Evolutionary conservation across 257 asterid genomes (phyloP).

Genomic region (Primulina huaijiensis): DNA sequence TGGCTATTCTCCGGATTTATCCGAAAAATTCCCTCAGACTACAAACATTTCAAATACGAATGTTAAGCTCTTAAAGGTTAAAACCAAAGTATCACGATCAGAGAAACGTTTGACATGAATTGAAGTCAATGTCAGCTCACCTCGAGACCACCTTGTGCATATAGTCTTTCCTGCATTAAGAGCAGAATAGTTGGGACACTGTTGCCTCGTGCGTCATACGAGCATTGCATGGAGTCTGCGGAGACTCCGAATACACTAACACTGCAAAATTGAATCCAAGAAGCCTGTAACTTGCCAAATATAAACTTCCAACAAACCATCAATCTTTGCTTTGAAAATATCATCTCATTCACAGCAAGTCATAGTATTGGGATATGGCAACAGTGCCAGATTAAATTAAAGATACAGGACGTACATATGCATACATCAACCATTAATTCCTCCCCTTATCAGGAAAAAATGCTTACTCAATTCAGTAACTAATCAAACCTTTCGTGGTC

Average conservation of each 20-base stretch:
- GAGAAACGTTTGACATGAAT: constrained; percentile 1
- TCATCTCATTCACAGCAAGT: background rate
- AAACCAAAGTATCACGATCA: background rate
- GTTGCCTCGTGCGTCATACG: constrained; percentile 82
- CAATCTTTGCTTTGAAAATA: background rate
- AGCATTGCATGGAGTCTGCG: constrained; percentile 97
- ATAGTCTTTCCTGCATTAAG: constrained; percentile 78
- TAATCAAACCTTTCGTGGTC: constrained; percentile 5
- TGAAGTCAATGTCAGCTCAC: constrained; percentile 30
- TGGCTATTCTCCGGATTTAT: constrained; percentile 93
- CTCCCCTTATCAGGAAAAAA: background rate
- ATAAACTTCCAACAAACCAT: background rate
- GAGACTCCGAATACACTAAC: constrained; percentile 95
- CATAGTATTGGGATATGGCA: background rate
- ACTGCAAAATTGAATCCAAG: constrained; percentile 39
- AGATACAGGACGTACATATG: background rate
- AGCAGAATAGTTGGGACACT: constrained; percentile 93
- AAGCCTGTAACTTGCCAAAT: constrained; percentile 16
- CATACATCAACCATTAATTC: background rate
- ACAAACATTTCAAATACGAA: constrained; percentile 16
- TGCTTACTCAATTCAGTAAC: background rate
- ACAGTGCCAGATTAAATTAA: background rate
- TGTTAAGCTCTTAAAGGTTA: constrained; percentile 16
- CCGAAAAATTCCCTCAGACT: constrained; percentile 97
- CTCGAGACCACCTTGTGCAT: constrained; percentile 80